Evolutionary conservation across 2,329 filamentous ascomycete genomes (phyloP), one percentile per base, ranked within the genome.

Genomic region (Pseudogymnoascus sp.): DNA sequence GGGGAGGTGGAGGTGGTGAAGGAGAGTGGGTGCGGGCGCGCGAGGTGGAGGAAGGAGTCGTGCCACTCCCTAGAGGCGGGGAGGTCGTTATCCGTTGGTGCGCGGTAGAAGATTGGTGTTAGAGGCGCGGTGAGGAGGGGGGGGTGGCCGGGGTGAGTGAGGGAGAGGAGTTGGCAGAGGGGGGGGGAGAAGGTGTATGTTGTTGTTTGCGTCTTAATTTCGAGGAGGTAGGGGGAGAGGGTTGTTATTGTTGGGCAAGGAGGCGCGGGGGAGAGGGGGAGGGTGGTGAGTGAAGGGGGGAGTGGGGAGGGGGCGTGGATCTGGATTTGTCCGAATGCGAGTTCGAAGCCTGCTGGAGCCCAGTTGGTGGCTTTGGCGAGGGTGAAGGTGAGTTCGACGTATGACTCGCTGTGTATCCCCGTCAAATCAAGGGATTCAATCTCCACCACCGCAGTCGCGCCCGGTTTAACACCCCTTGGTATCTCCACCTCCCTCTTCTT

Each of bases 71-170:
- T 75, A 0, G 77, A 74, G 5, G 77, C 76, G 0, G 80, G 80
- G 3, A 78, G 76, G 70, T 89, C 86, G 70, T 89, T 89, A 73
- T 89, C 84, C 0, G 86, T 89, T 38, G 82, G 77, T 0, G 87
- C 82, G 40, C 86, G 84, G 76, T 86, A 88, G 70, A 89, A 82
- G 65, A 79, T 78, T 37, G 86, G 76, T 1, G 73, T 66, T 2
- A 80, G 67, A 0, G 80, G 78, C 35, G 76, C 70, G 2, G 76
- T 77, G 59, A 83, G 74, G 25, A 82, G 69, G 66, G 80, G 78
- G 21, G 66, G 62, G 10, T 65, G 67, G 5, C 62, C 33, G 1
- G 70, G 67, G 11, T 78, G 73, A 11, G 70, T 74, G 73, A 80
- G 78, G 62, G 74, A 78, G 4, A 70, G 70, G 8, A 82, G 71